Evolutionary conservation across 306 rosid species (phyloP).

Genomic region (Corylus americana): DNA sequence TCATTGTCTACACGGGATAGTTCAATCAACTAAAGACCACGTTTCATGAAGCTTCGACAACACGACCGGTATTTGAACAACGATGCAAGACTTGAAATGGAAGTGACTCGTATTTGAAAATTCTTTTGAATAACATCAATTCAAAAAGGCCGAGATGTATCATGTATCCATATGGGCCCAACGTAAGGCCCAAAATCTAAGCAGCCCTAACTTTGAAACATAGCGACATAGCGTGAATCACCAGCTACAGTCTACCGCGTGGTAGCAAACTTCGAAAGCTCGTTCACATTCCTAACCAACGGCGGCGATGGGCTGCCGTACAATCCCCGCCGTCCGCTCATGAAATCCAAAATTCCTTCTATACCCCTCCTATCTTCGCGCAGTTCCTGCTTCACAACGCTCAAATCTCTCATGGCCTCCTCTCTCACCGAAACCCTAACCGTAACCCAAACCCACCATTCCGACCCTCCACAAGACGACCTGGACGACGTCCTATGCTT

Average conservation of each 20-base stretch:
- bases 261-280: not conserved
- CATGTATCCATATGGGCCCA: not conserved
- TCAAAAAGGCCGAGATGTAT: too few species aligned
- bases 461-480: slow-evolving; percentile 34
- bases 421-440: slow-evolving; percentile 23
- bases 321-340: slow-evolving; percentile 40
- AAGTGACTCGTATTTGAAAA: not conserved
- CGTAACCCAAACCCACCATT: slow-evolving; percentile 1
- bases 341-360: slow-evolving; percentile 54
- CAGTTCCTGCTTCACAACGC: not conserved
- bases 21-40: too few species aligned
- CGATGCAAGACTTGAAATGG: too few species aligned
- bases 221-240: not conserved
- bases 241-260: too few species aligned
- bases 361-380: slow-evolving; percentile 12
- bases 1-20: too few species aligned
- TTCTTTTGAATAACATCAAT: too few species aligned
- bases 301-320: slow-evolving; percentile 50
- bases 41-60: too few species aligned
- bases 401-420: slow-evolving; percentile 51
- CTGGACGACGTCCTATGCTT: slow-evolving; percentile 46
- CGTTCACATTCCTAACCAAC: not conserved
- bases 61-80: too few species aligned
- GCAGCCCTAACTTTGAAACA: not conserved
- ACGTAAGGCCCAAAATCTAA: not conserved